A percentile compares a stretch with the other conserved stretches of the same genome.
Conservation (phyloP, 495 filamentous ascomycete genomes). For the Neurospora sp. region DNA sequence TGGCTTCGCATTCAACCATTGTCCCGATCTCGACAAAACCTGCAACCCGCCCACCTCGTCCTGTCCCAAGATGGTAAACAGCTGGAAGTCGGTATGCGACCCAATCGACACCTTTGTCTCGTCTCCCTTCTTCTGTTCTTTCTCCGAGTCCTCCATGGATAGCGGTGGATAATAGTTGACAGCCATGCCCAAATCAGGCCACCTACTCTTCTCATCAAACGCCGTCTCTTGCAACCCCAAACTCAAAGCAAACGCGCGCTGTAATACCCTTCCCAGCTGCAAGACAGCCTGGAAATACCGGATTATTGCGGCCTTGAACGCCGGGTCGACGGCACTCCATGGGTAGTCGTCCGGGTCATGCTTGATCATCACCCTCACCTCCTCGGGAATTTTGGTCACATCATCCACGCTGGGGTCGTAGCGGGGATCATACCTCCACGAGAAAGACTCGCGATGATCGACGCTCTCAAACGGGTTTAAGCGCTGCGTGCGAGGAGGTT, state of each 20-base stretch:
- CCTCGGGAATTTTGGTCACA: constrained; percentile 21
- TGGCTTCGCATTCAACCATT: constrained; percentile 47
- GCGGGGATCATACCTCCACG: constrained; percentile 31
- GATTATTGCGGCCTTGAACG: constrained; percentile 34
- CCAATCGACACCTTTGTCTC: constrained; percentile 31
- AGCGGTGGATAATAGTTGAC: constrained; percentile 24
- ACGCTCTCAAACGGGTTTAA: constrained; percentile 27
- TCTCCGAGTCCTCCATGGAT: neutral
- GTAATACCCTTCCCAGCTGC: constrained; percentile 33
- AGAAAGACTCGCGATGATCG: constrained; percentile 34
- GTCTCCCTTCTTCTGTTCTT: neutral
- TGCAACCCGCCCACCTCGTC: constrained; percentile 44
- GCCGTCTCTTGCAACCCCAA: constrained; percentile 38
- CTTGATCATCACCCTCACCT: constrained; percentile 28
- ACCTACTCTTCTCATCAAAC: constrained; percentile 37
- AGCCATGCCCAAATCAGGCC: constrained; percentile 29
- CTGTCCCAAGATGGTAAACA: constrained; percentile 50
- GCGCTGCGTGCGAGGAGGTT: constrained; percentile 16
- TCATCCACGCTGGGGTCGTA: constrained; percentile 33
- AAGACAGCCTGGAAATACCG: constrained; percentile 37
- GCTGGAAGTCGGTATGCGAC: constrained; percentile 53
- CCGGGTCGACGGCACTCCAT: constrained; percentile 31
- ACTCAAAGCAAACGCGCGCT: constrained; percentile 37
- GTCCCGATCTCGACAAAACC: constrained; percentile 39
- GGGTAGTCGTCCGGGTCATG: constrained; percentile 37